Evolutionary conservation across 1,284 basidiomycete species (phyloP).

Genomic region (Dichomitus squalens): DNA sequence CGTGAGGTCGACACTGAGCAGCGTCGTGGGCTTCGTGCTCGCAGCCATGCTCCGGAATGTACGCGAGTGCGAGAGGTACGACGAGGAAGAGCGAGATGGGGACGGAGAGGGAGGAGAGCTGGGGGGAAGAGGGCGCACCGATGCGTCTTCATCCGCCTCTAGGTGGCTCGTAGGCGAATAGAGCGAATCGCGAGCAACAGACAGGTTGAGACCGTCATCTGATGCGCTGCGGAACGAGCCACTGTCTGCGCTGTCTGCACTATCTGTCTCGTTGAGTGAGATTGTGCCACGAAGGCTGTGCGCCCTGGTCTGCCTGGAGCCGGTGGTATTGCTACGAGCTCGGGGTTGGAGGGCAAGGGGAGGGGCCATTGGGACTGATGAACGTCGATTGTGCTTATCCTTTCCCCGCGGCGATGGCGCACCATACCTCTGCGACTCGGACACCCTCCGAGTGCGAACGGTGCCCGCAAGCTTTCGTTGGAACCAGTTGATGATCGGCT

Average conservation of each 20-base stretch:
- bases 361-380: slow-evolving; percentile 30
- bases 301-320: slow-evolving; percentile 26
- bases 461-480: slow-evolving; percentile 82
- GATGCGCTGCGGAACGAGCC: slow-evolving; percentile 26
- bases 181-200: slow-evolving; percentile 63
- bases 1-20: slow-evolving; percentile 84
- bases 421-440: slow-evolving; percentile 34
- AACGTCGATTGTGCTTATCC: slow-evolving; percentile 32
- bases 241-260: slow-evolving; percentile 43
- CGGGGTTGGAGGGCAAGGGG: slow-evolving; percentile 24
- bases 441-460: slow-evolving; percentile 49
- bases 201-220: slow-evolving; percentile 54
- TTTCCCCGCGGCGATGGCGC: slow-evolving; percentile 26
- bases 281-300: slow-evolving; percentile 41
- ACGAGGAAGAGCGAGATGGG: slow-evolving; percentile 77
- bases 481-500: slow-evolving; percentile 91
- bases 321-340: slow-evolving; percentile 19
- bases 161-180: slow-evolving; percentile 75
- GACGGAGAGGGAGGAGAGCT: slow-evolving; percentile 84
- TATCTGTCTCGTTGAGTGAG: slow-evolving; percentile 55
- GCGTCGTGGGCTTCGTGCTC: slow-evolving; percentile 94
- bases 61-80: slow-evolving; percentile 77
- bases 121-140: slow-evolving; percentile 83
- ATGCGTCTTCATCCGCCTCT: slow-evolving; percentile 90
- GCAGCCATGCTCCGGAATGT: slow-evolving; percentile 83